Conservation (phyloP, 441 rosid genomes). For the Melastoma candidum region DNA sequence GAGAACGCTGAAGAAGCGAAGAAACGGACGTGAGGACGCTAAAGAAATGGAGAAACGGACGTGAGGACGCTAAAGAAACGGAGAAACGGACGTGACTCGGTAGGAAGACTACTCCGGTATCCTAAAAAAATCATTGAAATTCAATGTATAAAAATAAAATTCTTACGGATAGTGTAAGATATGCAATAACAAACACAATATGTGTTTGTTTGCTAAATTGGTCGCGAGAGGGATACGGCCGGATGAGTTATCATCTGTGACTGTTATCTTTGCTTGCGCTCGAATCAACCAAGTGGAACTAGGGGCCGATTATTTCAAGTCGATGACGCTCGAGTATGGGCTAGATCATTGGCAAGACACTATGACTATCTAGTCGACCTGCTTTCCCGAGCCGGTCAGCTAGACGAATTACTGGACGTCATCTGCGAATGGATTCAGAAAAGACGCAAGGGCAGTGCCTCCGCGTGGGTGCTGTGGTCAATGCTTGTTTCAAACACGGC, state of each 20-base stretch:
- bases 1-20: too few relatives aligned
- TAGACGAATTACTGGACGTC: conserved; percentile 36
- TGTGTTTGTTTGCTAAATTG: conserved; percentile 17
- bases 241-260: conserved; percentile 39
- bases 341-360: conserved; percentile 34
- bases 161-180: too few relatives aligned
- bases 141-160: too few relatives aligned
- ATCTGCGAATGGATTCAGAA: conserved; percentile 27
- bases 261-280: conserved; percentile 48
- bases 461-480: conserved; percentile 44
- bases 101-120: too few relatives aligned
- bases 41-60: too few relatives aligned
- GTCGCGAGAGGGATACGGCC: conserved; percentile 29
- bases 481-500: conserved; percentile 31
- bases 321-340: conserved; percentile 27
- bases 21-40: too few relatives aligned
- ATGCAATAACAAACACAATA: too few relatives aligned
- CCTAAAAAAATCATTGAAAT: too few relatives aligned
- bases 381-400: conserved; percentile 43
- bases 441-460: conserved; percentile 23
- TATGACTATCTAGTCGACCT: conserved; percentile 45
- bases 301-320: conserved; percentile 35
- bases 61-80: too few relatives aligned
- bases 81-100: too few relatives aligned
- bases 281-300: conserved; percentile 40